Conservation (phyloP, 2,329 filamentous ascomycete genomes). For the Cryphonectria parasitica region DNA sequence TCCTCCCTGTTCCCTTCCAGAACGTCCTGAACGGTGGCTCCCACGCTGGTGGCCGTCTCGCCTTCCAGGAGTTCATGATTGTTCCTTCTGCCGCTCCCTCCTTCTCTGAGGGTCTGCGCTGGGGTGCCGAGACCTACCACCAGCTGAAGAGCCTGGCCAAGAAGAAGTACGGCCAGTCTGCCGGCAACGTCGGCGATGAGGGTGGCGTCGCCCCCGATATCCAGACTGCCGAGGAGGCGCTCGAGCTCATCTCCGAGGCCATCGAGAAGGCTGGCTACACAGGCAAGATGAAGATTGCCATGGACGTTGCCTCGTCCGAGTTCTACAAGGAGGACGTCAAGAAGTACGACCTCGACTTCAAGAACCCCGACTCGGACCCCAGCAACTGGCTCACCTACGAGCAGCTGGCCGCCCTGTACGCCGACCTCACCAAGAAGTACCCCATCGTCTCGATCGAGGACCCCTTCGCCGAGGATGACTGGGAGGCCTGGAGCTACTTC, state of each 20-base stretch:
- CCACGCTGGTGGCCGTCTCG: slow-evolving; percentile 93
- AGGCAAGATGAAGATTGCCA: slow-evolving; percentile 95
- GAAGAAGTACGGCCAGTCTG: slow-evolving; percentile 99
- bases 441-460: slow-evolving; percentile 99
- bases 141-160: slow-evolving; percentile 95
- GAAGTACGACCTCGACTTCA: slow-evolving; percentile 99
- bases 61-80: slow-evolving; percentile 97
- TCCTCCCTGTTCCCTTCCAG: slow-evolving; percentile 90
- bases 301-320: slow-evolving; percentile 98
- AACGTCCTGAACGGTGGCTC: slow-evolving; percentile 92
- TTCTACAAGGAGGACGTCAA: slow-evolving; percentile 98
- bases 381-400: slow-evolving; percentile 99
- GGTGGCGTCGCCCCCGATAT: slow-evolving; percentile 99
- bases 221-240: slow-evolving; percentile 93
- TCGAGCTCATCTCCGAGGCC: slow-evolving; percentile 86
- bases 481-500: slow-evolving; percentile 99
- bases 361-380: slow-evolving; percentile 97
- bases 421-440: slow-evolving; percentile 87
- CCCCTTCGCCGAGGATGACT: slow-evolving; percentile 99
- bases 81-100: slow-evolving; percentile 82
- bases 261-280: slow-evolving; percentile 96
- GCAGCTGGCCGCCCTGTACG: slow-evolving; percentile 91
- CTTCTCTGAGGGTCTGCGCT: slow-evolving; percentile 95
- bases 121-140: slow-evolving; percentile 98
- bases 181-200: slow-evolving; percentile 98